These are phyloP conservation scores for Trichosporon sp. DNA, from an alignment of 1,284 basidiomycete genomes.

Conservation along the genomic window DNA sequence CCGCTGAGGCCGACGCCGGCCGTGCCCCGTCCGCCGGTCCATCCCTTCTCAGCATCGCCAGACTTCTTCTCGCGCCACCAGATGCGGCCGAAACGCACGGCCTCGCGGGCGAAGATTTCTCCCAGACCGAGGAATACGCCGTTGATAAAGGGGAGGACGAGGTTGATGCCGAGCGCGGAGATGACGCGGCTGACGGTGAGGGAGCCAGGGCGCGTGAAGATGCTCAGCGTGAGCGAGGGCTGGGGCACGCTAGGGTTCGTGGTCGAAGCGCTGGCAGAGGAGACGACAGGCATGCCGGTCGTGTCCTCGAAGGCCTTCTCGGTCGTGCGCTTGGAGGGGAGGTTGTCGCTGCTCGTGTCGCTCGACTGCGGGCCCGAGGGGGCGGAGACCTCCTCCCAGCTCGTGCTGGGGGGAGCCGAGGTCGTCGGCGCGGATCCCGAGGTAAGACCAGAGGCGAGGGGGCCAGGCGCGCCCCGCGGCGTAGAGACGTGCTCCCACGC, in stretches of 20 bases:
- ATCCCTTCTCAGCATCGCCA: slow-evolving; percentile 29
- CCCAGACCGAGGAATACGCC: slow-evolving; percentile 98
- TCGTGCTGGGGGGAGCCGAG: slow-evolving; percentile 44
- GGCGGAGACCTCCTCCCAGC: slow-evolving; percentile 49
- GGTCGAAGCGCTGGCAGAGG: slow-evolving; percentile 33
- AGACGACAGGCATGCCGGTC: slow-evolving; percentile 17
- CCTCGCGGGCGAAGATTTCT: slow-evolving; percentile 91
- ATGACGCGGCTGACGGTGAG: slow-evolving; percentile 74
- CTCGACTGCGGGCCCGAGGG: slow-evolving; percentile 24
- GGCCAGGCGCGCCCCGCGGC: slow-evolving; percentile 12
- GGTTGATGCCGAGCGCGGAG: slow-evolving; percentile 85
- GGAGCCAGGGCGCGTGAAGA: slow-evolving; percentile 77
- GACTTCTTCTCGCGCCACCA: slow-evolving; percentile 52
- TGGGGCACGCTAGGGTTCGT: slow-evolving; percentile 39
- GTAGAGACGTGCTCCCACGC: slow-evolving; percentile 62
- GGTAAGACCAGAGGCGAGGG: slow-evolving; percentile 21
- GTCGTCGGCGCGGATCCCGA: slow-evolving; percentile 38
- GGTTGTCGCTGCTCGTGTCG: slow-evolving; percentile 1
- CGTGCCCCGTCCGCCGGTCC: slow-evolving; percentile 31
- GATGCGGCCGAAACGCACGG: slow-evolving; percentile 68
- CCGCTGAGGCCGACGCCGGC: slow-evolving; percentile 48
- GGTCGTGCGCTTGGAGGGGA: slow-evolving; percentile 22
- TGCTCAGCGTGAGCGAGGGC: slow-evolving; percentile 69
- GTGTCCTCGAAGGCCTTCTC: slow-evolving; percentile 19
- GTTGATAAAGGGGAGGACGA: slow-evolving; percentile 91